Conservation (phyloP, 768 basidiomycete species). For the Phlebiopsis gigantea region DNA sequence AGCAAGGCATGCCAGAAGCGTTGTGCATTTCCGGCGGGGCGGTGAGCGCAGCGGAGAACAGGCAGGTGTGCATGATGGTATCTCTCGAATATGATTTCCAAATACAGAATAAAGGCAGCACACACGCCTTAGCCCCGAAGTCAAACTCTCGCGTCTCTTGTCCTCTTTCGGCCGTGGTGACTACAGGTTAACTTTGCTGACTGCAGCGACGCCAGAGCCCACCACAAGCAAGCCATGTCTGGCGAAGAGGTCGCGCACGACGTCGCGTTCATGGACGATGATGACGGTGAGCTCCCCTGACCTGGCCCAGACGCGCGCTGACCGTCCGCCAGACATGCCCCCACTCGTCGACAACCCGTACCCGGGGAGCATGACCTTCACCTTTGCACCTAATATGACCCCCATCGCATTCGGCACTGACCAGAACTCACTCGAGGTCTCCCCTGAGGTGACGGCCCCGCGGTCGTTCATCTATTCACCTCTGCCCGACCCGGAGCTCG, state of each 20-base stretch:
- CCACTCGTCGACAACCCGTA: slow-evolving; percentile 46
- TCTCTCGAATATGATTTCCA: slow-evolving; percentile 15
- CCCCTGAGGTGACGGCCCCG: slow-evolving; percentile 21
- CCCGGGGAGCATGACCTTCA: slow-evolving; percentile 43
- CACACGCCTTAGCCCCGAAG: slow-evolving; percentile 22
- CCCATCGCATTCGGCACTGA: slow-evolving; percentile 44
- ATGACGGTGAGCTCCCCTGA: slow-evolving; percentile 13
- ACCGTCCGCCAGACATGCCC: slow-evolving; percentile 29
- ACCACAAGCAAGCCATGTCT: slow-evolving; percentile 3
- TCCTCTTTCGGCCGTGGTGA: slow-evolving; percentile 7
- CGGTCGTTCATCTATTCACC: slow-evolving; percentile 17
- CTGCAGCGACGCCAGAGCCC: not conserved
- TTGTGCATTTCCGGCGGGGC: not conserved
- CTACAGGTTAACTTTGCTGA: slow-evolving; percentile 1
- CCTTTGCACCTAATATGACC: slow-evolving; percentile 59
- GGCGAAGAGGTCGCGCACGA: slow-evolving; percentile 5
- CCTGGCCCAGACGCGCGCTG: slow-evolving; percentile 19
- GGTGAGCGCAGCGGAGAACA: slow-evolving; percentile 3
- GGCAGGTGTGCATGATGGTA: not conserved
- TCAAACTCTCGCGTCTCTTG: slow-evolving; percentile 12
- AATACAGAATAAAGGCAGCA: slow-evolving; percentile 25
- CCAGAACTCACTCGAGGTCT: slow-evolving; percentile 25
- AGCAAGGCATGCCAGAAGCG: not conserved
- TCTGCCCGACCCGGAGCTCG: slow-evolving; percentile 24
- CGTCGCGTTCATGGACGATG: slow-evolving; percentile 11